Conservation (phyloP, 768 basidiomycete species). For the Kockovaella imperatae region DNA sequence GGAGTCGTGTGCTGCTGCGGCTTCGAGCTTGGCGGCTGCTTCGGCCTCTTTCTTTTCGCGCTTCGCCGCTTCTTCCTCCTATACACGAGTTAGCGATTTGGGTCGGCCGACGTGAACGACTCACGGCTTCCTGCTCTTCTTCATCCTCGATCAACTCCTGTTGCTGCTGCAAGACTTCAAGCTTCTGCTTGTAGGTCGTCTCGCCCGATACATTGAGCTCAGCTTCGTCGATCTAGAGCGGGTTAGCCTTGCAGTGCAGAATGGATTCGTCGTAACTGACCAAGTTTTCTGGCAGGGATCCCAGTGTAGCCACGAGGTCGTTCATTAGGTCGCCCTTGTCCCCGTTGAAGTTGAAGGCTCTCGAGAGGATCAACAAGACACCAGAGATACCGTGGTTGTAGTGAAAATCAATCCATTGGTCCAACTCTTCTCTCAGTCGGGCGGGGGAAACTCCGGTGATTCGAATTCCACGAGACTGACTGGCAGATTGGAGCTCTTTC, state of each 20-base stretch:
- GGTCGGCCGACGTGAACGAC: constrained; percentile 2
- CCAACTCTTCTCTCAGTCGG: constrained; percentile 76
- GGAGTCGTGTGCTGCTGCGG: constrained; percentile 3
- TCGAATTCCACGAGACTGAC: constrained; percentile 87
- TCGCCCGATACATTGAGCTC: constrained; percentile 93
- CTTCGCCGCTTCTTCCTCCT: constrained; percentile 47
- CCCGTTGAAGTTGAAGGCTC: constrained; percentile 86
- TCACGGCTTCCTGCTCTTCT: constrained; percentile 82
- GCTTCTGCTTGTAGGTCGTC: constrained; percentile 87
- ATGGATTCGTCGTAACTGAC: constrained; percentile 49
- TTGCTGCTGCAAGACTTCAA: constrained; percentile 95
- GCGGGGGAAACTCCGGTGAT: constrained; percentile 81
- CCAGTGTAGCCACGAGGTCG: constrained; percentile 80
- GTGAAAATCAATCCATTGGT: constrained; percentile 88
- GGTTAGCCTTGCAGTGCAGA: constrained; percentile 6
- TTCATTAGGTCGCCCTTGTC: constrained; percentile 77
- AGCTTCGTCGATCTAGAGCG: constrained; percentile 78
- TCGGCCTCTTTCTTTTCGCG: constrained; percentile 83
- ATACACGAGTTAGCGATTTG: constrained; percentile 1
- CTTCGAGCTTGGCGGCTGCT: constrained; percentile 53
- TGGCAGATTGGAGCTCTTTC: constrained; percentile 83
- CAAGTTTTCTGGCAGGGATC: constrained; percentile 86
- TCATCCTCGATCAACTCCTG: constrained; percentile 99
- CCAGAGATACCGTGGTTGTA: constrained; percentile 85
- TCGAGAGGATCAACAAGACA: constrained; percentile 82